phyloP scores from a whole-genome alignment of 108 stramenopile genomes.

The Mayamaea pseudoterrestris region DNA sequence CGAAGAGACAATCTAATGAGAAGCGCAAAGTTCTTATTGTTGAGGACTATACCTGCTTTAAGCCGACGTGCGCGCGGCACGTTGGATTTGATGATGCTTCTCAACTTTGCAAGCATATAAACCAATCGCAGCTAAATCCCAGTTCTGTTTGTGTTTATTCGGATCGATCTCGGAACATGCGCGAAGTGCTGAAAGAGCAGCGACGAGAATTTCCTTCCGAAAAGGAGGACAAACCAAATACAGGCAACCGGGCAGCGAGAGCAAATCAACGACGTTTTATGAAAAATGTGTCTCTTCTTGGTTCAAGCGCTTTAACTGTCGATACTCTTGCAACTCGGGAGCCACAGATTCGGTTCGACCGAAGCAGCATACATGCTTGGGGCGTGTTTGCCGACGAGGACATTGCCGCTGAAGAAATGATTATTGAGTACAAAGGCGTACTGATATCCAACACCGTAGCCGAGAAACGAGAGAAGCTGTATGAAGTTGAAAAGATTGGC shows the following conservation, averaged over 20 bases:
- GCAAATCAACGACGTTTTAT: conserved; percentile 62
- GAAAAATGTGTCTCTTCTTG: conserved; percentile 38
- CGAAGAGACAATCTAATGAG: background rate
- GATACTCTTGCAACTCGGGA: conserved; percentile 58
- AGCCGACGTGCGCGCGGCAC: conserved; percentile 24
- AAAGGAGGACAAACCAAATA: conserved; percentile 23
- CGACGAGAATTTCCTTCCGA: conserved; percentile 11
- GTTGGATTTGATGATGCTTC: conserved; percentile 21
- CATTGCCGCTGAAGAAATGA: conserved; percentile 56
- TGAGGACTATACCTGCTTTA: conserved; percentile 1
- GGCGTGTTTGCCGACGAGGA: conserved; percentile 67
- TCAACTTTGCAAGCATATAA: conserved; percentile 11
- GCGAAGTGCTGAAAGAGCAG: conserved; percentile 11
- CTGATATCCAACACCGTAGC: conserved; percentile 80
- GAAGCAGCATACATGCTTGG: conserved; percentile 71
- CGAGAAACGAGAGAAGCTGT: conserved; percentile 74
- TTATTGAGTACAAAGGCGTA: conserved; percentile 92
- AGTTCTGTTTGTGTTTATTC: background rate
- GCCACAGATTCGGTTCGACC: conserved; percentile 50
- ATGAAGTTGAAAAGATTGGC: conserved; percentile 74
- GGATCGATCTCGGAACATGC: background rate
- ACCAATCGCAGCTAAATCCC: background rate
- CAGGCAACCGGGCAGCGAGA: conserved; percentile 41
- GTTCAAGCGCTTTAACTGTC: conserved; percentile 15
- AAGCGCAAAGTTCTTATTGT: background rate